Conservation (phyloP, 352 stramenopile species). For the Phytophthora cajani region DNA sequence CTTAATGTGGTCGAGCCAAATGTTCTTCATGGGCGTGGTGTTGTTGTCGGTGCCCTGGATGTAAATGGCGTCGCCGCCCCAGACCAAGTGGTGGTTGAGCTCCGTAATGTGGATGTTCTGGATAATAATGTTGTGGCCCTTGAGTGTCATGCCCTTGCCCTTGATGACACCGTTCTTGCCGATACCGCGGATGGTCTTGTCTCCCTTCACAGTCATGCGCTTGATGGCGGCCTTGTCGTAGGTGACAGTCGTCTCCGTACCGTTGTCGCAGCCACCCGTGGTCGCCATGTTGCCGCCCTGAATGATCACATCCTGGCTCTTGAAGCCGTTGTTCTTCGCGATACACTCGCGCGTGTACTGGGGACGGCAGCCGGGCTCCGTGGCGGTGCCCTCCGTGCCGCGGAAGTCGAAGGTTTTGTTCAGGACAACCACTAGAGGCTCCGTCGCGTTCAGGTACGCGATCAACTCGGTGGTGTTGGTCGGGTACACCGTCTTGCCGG, state of each 20-base stretch:
- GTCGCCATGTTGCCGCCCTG: constrained; percentile 46
- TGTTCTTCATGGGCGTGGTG: constrained; percentile 26
- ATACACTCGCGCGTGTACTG: constrained; percentile 46
- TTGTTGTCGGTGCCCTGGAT: constrained; percentile 33
- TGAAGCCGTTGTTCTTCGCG: constrained; percentile 48
- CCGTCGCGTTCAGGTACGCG: constrained; percentile 27
- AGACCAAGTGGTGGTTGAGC: constrained; percentile 48
- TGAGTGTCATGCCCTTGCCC: constrained; percentile 39
- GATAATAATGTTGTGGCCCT: constrained; percentile 53
- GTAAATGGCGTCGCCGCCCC: constrained; percentile 46
- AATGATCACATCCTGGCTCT: constrained; percentile 54
- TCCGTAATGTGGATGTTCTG: constrained; percentile 58
- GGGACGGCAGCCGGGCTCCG: constrained; percentile 38
- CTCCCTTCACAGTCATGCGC: constrained; percentile 37
- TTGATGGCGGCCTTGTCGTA: constrained; percentile 35
- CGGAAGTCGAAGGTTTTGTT: constrained; percentile 50
- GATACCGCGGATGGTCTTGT: constrained; percentile 55
- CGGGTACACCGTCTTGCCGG: constrained; percentile 34
- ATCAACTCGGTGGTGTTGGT: constrained; percentile 42
- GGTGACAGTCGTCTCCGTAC: constrained; percentile 10
- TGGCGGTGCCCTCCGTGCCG: constrained; percentile 42
- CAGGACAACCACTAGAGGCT: constrained; percentile 44
- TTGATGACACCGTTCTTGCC: constrained; percentile 49
- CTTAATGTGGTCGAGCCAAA: constrained; percentile 53
- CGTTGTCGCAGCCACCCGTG: constrained; percentile 50